Base-by-base conservation (phyloP, 768 basidiomycete genomes). In the Clavaria fumosa region DNA sequence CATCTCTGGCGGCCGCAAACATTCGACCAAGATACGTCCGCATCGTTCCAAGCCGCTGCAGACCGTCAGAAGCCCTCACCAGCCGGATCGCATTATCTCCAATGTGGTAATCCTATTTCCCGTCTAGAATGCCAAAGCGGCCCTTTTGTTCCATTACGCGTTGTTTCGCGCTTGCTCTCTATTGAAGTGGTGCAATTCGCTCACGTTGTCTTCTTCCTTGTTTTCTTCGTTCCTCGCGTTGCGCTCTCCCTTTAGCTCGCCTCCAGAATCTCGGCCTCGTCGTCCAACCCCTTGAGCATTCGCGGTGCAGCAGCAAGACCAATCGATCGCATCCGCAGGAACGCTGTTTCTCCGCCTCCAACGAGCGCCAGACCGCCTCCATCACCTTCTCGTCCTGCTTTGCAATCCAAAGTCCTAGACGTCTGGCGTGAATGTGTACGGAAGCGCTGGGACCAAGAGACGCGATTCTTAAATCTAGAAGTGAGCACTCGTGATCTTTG, bases 391-490 rank as follows among this genome's bases (percentile, higher is more conserved):
- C 42, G 17, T 23, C 46, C 24, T 27, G 44, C 38, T 44, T 51
- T 27, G 52, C 55, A 10, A 42, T 52, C 27, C 23, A 63, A 56
- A 56, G 60, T 54, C 19, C 57, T 88, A 19, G 77, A 82, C 40
- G 54, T 71, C n/a, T 85, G 83, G 81, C 67, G 68, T 49, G 70
- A 79, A 47, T 68, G 88, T 47, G 76, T 90, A 26, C 57, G 72
- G 43, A 72, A 63, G 42, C 68, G 86, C 35, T 90, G 73, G 66
- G 75, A 83, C 54, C 52, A 73, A 2, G 72, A 81, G 34, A 52
- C 60, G 3, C 71, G 67, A 46, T 84, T 77, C 52, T 63, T 90
- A 27, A 83, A 90, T 52, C 72, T 90, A 37, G 81, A 85, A 64
- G 86, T 85, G 53, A 56, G 81, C 60, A 18, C 27, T 23, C 1